Evolutionary conservation across 495 filamentous ascomycete genomes (phyloP), one percentile per base, ranked within the genome.

Genomic region (Podospora sp.): DNA sequence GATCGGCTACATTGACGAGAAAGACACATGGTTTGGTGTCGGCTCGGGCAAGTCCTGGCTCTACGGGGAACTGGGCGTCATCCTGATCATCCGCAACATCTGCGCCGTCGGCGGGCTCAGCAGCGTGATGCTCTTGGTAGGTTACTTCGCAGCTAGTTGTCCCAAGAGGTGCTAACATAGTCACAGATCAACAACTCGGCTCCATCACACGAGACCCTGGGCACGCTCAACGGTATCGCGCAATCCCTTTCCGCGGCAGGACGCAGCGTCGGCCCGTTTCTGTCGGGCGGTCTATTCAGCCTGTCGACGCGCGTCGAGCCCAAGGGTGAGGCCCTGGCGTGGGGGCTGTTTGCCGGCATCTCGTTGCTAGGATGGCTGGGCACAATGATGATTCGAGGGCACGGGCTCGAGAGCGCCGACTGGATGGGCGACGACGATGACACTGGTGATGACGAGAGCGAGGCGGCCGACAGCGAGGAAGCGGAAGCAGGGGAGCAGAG

Each of bases 181-280:
- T 33, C 68, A 51, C 67, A 96, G 92, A 90, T 99, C 70, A 99
- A 94, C 25, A 99, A 99, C 72, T 93, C 91, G 1, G 92, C 92
- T 1, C 92, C 92, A 0, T 91, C 93, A 36, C 86, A 96, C 75
- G 89, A 90, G 21, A 92, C 92, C 3, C 84, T 99, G 0, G 95
- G 95, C 12, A 94, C 91, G 0, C 81, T 99, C 29, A 97, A 98
- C 68, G 95, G 95, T 29, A 88, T 99, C 21, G 95, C 95, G 3
- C 95, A 99, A 77, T 96, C 93, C 0, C 86, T 99, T 2, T 95
- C 92, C 8, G 95, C 96, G 0, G 94, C 91, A 1, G 95, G 95
- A 24, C 87, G 95, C 58, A 92, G 94, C 33, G 84, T 91, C 0
- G 96, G 95, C 0, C 95, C 95, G 0, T 93, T 98, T 74, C 78